These are phyloP conservation scores for Colletotrichum caudatum DNA, from an alignment of 2,329 filamentous ascomycete species.

Conservation along the genomic window DNA sequence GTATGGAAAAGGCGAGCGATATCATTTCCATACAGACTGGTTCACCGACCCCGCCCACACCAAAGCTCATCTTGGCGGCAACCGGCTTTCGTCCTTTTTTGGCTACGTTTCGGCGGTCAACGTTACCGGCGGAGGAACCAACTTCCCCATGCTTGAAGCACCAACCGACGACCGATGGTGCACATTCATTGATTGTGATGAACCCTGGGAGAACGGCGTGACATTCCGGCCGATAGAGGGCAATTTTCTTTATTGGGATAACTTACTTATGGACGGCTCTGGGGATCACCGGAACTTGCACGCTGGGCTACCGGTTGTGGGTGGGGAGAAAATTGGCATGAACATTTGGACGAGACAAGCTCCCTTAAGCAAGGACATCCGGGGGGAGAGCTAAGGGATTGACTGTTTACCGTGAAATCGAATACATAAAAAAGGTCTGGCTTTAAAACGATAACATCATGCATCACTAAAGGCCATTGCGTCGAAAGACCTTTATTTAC, in stretches of 20 bases:
- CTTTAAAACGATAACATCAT: not conserved
- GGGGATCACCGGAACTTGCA: slow-evolving; percentile 60
- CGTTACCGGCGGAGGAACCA: slow-evolving; percentile 61
- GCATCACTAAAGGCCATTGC: not conserved
- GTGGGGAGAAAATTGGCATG: slow-evolving; percentile 63
- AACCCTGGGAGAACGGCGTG: slow-evolving; percentile 59
- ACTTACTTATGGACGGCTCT: slow-evolving; percentile 53
- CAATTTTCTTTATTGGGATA: slow-evolving; percentile 63
- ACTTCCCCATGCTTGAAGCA: slow-evolving; percentile 59
- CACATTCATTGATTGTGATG: slow-evolving; percentile 61
- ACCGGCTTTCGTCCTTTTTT: slow-evolving; percentile 61
- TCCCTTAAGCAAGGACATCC: slow-evolving; percentile 51
- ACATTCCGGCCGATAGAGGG: slow-evolving; percentile 61
- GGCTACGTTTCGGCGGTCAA: slow-evolving; percentile 57
- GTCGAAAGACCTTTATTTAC: too few species aligned
- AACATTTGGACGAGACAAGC: slow-evolving; percentile 65
- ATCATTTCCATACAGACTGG: slow-evolving; percentile 66
- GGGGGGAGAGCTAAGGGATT: slow-evolving; percentile 46
- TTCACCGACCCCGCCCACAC: slow-evolving; percentile 56
- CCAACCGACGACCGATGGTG: slow-evolving; percentile 48
- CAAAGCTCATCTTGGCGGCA: slow-evolving; percentile 54
- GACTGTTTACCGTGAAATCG: not conserved
- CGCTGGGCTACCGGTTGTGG: slow-evolving; percentile 59
- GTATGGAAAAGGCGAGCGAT: slow-evolving; percentile 58
- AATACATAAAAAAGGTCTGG: not conserved